These are phyloP conservation scores for Ophiocordyceps polyrhachis-furcata DNA, from an alignment of 2,329 filamentous ascomycete genomes.

Conservation along the genomic window DNA sequence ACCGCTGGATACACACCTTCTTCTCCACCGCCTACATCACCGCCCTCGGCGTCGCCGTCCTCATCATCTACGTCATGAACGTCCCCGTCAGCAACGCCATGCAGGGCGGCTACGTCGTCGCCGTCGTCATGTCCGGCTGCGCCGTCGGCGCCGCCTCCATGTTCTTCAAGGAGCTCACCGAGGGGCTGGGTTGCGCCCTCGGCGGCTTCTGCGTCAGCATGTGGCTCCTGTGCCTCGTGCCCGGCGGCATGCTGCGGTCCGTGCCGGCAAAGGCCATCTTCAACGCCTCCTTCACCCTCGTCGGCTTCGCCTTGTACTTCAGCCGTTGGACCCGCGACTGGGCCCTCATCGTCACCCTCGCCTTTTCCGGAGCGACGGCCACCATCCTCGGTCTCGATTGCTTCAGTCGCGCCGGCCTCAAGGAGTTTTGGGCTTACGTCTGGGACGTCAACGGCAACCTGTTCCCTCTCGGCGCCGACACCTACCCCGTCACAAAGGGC, in stretches of 20 bases:
- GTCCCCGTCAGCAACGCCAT: constrained; percentile 55
- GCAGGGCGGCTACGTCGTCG: constrained; percentile 76
- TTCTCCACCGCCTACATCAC: constrained; percentile 60
- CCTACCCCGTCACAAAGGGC: constrained; percentile 72
- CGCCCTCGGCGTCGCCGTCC: constrained; percentile 55
- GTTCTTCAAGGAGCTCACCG: constrained; percentile 68
- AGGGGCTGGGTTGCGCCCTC: constrained; percentile 64
- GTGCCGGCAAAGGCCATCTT: constrained; percentile 50
- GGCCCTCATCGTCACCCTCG: constrained; percentile 54
- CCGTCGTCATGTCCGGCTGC: constrained; percentile 51
- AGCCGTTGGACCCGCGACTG: constrained; percentile 62
- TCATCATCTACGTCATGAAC: constrained; percentile 80
- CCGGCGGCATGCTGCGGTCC: constrained; percentile 53
- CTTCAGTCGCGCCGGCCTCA: constrained; percentile 73
- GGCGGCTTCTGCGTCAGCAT: constrained; percentile 74
- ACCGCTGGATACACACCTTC: constrained; percentile 60
- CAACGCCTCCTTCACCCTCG: constrained; percentile 52
- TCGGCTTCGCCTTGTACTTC: constrained; percentile 56
- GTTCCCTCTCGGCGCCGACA: constrained; percentile 58
- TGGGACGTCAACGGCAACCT: constrained; percentile 66
- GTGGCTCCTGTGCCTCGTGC: constrained; percentile 70
- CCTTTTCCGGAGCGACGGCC: constrained; percentile 66
- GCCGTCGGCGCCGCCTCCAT: constrained; percentile 57
- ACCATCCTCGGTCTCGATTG: constrained; percentile 77
- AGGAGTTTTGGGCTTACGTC: constrained; percentile 90